Evolutionary conservation across 2,329 filamentous ascomycete genomes (phyloP), one percentile per base, ranked within the genome.

Genomic region (Acarospora socialis): DNA sequence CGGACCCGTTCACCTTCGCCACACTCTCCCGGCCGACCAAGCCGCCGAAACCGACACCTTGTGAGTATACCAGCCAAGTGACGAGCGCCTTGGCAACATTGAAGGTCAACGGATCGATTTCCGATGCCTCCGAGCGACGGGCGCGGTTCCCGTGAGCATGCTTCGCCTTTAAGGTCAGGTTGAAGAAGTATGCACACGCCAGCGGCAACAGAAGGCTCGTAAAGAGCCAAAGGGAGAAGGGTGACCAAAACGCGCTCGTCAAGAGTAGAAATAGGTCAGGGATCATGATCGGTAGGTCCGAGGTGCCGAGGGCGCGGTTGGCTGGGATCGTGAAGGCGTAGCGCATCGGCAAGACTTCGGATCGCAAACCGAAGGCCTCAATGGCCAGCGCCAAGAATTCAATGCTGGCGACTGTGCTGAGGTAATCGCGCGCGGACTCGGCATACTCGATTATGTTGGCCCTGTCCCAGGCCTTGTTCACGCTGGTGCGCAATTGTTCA

Each of bases 1-100:
- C n/a, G n/a, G n/a, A n/a, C n/a, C n/a, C n/a, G n/a, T n/a, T n/a
- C n/a, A n/a, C n/a, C n/a, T n/a, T n/a, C n/a, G n/a, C n/a, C n/a
- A n/a, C n/a, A n/a, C n/a, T n/a, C n/a, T n/a, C n/a, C n/a, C n/a
- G n/a, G n/a, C n/a, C n/a, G n/a, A n/a, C n/a, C n/a, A n/a, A n/a
- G n/a, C n/a, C n/a, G n/a, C n/a, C n/a, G n/a, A 23, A 26, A 14
- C 4, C n/a, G n/a, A n/a, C n/a, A n/a, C n/a, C n/a, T n/a, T n/a
- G n/a, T n/a, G n/a, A n/a, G n/a, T 86, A 93, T 12, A 93, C 75
- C 20, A 87, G 67, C 54, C 80, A 93, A 5, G 81, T 75, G 37
- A 86, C 56, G 33, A 95, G 53, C 0, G 79, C 86, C 63, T 93
- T 93, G 46, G 73, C 73, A 35, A 95, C 75, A 60, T 86, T 92